These are phyloP conservation scores for Rhizopus sp. DNA, from an alignment of 371 early-diverging fungal genomes.

Conservation along the genomic window DNA sequence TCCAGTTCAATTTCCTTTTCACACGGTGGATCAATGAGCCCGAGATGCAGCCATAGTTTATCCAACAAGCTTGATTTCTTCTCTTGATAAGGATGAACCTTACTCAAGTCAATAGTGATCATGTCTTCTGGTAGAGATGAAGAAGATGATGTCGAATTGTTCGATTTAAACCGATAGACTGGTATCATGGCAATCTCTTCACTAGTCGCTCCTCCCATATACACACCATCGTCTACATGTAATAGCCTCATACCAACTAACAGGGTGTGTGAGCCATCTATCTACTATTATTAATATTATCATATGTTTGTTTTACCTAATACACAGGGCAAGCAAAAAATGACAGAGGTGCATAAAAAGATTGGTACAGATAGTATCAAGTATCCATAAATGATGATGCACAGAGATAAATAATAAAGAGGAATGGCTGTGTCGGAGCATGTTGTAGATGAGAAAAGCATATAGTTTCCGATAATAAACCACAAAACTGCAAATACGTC, in stretches of 20 bases:
- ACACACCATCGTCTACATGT: constrained; percentile 57
- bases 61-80: constrained; percentile 22
- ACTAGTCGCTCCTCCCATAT: constrained; percentile 62
- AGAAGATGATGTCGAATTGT: neutral
- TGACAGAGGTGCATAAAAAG: constrained; percentile 60
- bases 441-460: constrained; percentile 57
- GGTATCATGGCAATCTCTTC: constrained; percentile 63
- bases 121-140: constrained; percentile 9
- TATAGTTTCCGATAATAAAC: constrained; percentile 75
- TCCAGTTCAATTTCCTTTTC: constrained; percentile 28
- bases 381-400: constrained; percentile 68
- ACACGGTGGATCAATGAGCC: constrained; percentile 24
- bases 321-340: constrained; percentile 69
- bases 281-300: neutral
- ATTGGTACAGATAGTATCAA: constrained; percentile 66
- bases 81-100: constrained; percentile 13
- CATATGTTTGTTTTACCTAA: constrained; percentile 35
- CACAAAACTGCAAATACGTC: constrained; percentile 66
- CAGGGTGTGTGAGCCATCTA: neutral
- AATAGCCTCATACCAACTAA: constrained; percentile 60
- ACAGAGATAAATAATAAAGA: constrained; percentile 60
- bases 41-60: constrained; percentile 31
- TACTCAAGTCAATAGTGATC: constrained; percentile 18
- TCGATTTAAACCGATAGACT: constrained; percentile 42
- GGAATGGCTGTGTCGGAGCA: constrained; percentile 58